Evolutionary conservation across 139 green algal genomes (phyloP), one percentile per base, ranked within the genome.

Genomic region (Pedinophyceae sp.): DNA sequence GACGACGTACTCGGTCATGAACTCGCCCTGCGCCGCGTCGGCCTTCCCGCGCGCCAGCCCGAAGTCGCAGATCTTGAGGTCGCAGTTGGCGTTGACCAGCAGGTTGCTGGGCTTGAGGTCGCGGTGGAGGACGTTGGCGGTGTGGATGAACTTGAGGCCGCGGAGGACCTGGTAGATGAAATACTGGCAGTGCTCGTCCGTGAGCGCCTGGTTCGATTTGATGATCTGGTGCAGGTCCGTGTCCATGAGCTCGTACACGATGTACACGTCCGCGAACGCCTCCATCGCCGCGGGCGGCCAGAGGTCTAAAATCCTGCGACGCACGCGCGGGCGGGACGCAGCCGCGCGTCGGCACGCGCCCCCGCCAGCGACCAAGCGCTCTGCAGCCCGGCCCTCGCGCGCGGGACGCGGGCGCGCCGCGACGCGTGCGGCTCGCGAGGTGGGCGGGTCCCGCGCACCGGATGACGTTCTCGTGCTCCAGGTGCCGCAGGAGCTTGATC

Each of bases 201-300:
- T 62, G 18, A 81, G 52, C 30, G 61, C 48, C 49, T 81, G 73
- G 1, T 23, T 49, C 6, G 61, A 74, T 22, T 62, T 61, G 43
- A 81, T 81, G 62, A 81, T 78, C 47, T 81, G 73, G 54, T 81
- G 66, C 55, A 81, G 60, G 52, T 81, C 73, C 2, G 73, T 81
- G 57, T 81, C 73, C 73, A 81, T 81, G 3, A 81, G 61, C 58
- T 81, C 73, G 58, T 81, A 81, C 30, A 79, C 56, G 26, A 81
- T 49, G 54, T 79, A 79, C 39, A 81, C 70, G 52, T 81, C 70
- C 29, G 76, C 62, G 62, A 67, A 81, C 16, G 2, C 23, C 38
- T 38, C 23, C 52, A n/a, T 50, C 50, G 48, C 19, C 26, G 58
- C 53, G 1, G 34, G 60, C 26, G 24, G 15, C 22, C 77, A 63